Base-by-base conservation (phyloP, 2,329 filamentous ascomycete species). In the Fusarium dimerum region DNA sequence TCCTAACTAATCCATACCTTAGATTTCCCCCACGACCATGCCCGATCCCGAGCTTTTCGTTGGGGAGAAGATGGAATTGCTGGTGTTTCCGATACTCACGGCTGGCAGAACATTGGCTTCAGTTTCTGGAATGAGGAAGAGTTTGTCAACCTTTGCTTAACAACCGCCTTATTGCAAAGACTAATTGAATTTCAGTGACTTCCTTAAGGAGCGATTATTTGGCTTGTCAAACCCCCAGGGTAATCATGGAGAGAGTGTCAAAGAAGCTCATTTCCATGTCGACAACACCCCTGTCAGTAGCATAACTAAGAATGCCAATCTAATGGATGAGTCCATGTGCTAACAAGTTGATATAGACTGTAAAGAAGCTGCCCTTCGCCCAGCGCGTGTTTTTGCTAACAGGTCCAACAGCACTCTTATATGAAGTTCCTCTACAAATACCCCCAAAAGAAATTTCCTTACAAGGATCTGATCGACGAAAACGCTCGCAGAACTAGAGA, bases 401-500 rank as follows among this genome's bases (percentile, higher is more conserved):
- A 44, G 20, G 41, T 45, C 47, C 45, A 44, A 40, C 70, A 92
- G 89, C 92, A 97, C 74, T 96, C 93, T 29, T 97, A 97, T 78
- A 97, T 97, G 93, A 97, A 97, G 73, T 95, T 87, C 68, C 86
- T 97, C 62, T 97, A 97, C 83, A 97, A 97, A 74, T 95, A 97
- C 66, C 94, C 94, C 1, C 93, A 97, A 74, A 83, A 82, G 65
- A 85, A 87, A 58, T 97, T 97, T 66, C 94, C 93, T 3, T 97
- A 97, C 77, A 82, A 97, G 71, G 86, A 96, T 60, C 78, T 97
- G 43, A 77, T 95, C 60, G 78, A 90, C 59, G 90, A 95, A 68
- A 97, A 96, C 68, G 92, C 86, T 41, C 83, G 80, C 61, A 84
- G 92, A 59, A 81, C 82, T 50, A 90, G 87, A 71, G 71, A 85